phyloP scores from a whole-genome alignment of 768 basidiomycete species.

The Boletus coccyginus region DNA sequence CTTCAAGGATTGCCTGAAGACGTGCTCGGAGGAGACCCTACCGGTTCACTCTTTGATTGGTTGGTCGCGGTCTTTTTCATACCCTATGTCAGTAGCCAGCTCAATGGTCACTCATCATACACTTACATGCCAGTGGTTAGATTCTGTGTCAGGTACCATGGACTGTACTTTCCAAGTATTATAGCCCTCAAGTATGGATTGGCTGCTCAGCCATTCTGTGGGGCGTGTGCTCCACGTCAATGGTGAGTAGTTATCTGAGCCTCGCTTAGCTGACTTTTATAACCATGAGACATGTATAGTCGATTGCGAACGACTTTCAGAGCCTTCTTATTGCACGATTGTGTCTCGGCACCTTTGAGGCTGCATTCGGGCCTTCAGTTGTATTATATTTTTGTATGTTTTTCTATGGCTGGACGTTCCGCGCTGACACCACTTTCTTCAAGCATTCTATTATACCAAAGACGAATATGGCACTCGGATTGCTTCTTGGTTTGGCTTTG shows the following conservation, averaged over 20 bases:
- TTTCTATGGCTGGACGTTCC: conserved; percentile 14
- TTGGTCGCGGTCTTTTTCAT: conserved; percentile 75
- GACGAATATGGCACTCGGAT: conserved; percentile 44
- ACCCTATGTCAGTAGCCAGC: conserved; percentile 56
- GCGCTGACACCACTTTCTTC: not conserved
- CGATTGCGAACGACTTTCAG: conserved; percentile 25
- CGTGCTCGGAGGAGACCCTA: conserved; percentile 62
- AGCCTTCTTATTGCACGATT: conserved; percentile 30
- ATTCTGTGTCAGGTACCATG: conserved; percentile 71
- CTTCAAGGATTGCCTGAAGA: conserved; percentile 68
- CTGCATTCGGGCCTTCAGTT: conserved; percentile 33
- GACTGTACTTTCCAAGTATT: conserved; percentile 62
- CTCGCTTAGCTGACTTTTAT: not conserved
- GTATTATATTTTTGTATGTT: conserved; percentile 31
- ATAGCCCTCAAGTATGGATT: conserved; percentile 67
- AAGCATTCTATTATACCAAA: conserved; percentile 51
- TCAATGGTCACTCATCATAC: not conserved
- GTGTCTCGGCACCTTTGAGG: conserved; percentile 34
- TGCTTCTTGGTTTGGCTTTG: conserved; percentile 55
- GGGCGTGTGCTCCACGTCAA: conserved; percentile 69
- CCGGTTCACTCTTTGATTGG: conserved; percentile 74
- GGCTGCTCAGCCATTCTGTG: conserved; percentile 68
- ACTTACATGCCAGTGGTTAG: conserved; percentile 33
- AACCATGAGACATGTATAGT: conserved; percentile 11
- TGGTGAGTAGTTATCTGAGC: conserved; percentile 40